Evolutionary conservation across 768 basidiomycete species (phyloP), one percentile per base, ranked within the genome.

Genomic region (Strobilomyces confusus): DNA sequence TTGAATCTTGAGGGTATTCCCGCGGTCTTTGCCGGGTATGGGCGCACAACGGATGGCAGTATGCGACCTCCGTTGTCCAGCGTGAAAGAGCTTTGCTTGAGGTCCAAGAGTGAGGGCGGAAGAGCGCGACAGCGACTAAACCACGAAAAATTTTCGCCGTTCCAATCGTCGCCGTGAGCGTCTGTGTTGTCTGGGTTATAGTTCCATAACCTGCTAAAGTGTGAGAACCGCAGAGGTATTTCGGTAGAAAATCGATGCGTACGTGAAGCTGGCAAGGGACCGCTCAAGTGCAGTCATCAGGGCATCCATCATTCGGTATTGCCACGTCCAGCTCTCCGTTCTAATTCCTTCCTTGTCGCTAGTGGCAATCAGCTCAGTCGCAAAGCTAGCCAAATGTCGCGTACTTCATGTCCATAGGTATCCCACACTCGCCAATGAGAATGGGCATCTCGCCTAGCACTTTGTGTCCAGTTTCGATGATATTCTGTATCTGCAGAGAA

Each of bases 361-460:
- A 12, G 25, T 26, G 52, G 48, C 25, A 23, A 22, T 48, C 23
- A 59, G 49, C 0, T 34, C 6, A 32, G 17, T 41, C 13, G 23
- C 1, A 17, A 38, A 32, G 30, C 32, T 43, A 17, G 46, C 15
- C 36, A 48, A 40, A 34, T 12, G 29, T 17, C 3, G 74, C 87
- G 40, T 62, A 94, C 93, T 99, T 98, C 79, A 97, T 83, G 62
- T 99, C 97, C 87, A 98, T 95, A 1, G 95, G 95, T 20, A 98
- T 78, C 29, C 95, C 95, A 57, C 88, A 91, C 69, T 99, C 95
- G 19, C 95, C 95, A 54, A 99, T 80, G 13, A 98, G 70, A 37
- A 92, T 81, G 12, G 95, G 95, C 17, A 71, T 80, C 62, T 94
- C 90, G 23, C 91, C 92, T 0, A 97, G 76, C 4, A 81, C 75